phyloP scores from a whole-genome alignment of 2,329 filamentous ascomycete species.

The Penicillium sp. region DNA sequence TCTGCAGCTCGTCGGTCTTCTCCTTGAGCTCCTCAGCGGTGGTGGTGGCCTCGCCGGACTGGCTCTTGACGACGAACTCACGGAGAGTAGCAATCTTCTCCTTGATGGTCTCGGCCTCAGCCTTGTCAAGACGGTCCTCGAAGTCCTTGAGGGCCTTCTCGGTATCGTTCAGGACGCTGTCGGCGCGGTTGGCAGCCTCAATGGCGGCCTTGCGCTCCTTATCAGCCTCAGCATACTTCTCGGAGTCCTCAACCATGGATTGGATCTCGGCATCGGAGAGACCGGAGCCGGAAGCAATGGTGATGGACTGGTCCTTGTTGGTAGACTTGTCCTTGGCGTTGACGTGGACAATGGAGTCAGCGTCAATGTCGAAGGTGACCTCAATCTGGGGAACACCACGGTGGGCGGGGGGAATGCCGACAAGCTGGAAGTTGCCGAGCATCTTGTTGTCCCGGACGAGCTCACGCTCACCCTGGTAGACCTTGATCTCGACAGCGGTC shows the following conservation, averaged over 20 bases:
- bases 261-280: constrained; percentile 93
- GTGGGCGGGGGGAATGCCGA: constrained; percentile 93
- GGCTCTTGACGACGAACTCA: constrained; percentile 90
- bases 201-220: constrained; percentile 97
- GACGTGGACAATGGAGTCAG: constrained; percentile 96
- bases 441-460: constrained; percentile 98
- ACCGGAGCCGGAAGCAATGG: constrained; percentile 95
- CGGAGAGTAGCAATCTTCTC: constrained; percentile 88
- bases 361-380: constrained; percentile 98
- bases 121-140: constrained; percentile 93
- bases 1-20: constrained; percentile 98
- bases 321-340: constrained; percentile 99
- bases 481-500: constrained; percentile 98
- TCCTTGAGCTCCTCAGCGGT: constrained; percentile 94
- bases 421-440: constrained; percentile 98
- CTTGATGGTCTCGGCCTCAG: constrained; percentile 85
- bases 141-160: constrained; percentile 98
- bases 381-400: constrained; percentile 95
- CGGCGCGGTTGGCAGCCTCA: constrained; percentile 94
- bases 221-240: constrained; percentile 91
- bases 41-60: constrained; percentile 81
- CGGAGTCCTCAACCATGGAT: constrained; percentile 95
- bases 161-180: constrained; percentile 94
- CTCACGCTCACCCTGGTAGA: constrained; percentile 99
- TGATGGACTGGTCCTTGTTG: constrained; percentile 99